Base-by-base conservation (phyloP, 257 asterid genomes). In the Linderniella brevidens region DNA sequence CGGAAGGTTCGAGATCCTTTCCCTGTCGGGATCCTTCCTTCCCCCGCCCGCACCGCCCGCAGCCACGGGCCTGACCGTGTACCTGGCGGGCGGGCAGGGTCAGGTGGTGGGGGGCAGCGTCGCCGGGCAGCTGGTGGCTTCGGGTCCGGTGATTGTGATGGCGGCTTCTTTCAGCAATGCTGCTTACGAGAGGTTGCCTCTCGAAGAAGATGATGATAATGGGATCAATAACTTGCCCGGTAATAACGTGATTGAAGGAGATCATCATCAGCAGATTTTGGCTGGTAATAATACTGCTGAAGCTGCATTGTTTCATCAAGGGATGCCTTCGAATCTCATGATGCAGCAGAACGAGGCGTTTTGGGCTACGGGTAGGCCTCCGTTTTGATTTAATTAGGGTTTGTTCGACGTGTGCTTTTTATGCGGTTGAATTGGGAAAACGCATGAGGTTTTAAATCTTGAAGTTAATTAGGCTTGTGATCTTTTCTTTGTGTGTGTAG, bases 21-120 rank as follows among this genome's bases (percentile, higher is more conserved):
- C 92, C 0, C 25, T 82, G 10, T 66, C 84, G 0, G 94, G 94
- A 0, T 82, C 94, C 0, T 78, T 82, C 52, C 74, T 82, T 0
- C 94, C 94, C 4, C 87, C 93, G 5, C 93, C 93, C 0, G 93
- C 93, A 11, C 93, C 94, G 0, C 76, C 94, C 0, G 72, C 94
- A 0, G 81, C 92, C 1, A 66, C 87, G 0, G 64, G 79, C 40
- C 43, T 82, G 62, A 78, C 94, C 8, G 69, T 78, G 19, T 78
- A 78, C 19, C 44, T 82, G 39, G 72, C 83, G 0, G 94, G 92
- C 35, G 92, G 92, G 25, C 94, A 82, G 66, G 94, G 94, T 0
- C 94, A 82, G 57, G 94, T 82, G 32, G 74, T 82, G 5, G 94
- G 93, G 1, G 94, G 94, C 14, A 67, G 81, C 35, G 84, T 78